Evolutionary conservation across 495 filamentous ascomycete species (phyloP).

Genomic region (Penicillium longicatenatum): DNA sequence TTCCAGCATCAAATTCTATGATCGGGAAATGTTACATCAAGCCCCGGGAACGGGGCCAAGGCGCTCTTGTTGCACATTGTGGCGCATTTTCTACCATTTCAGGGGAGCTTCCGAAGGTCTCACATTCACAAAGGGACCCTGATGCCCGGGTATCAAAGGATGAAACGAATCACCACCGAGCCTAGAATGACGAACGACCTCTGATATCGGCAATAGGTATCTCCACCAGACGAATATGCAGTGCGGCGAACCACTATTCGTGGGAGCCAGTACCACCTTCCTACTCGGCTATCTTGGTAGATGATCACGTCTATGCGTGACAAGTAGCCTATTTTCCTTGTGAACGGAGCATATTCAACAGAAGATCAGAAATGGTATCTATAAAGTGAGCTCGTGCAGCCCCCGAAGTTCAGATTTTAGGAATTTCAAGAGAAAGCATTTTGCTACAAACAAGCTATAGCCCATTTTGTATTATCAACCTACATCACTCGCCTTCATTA

Average conservation of each 20-base stretch:
- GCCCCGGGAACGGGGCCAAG: no score
- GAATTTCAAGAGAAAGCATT: not conserved
- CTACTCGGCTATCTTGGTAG: not conserved
- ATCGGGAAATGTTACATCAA: not conserved
- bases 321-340: not conserved
- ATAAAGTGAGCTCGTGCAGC: not conserved
- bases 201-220: not conserved
- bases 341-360: not conserved
- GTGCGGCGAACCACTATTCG: not conserved
- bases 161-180: not conserved
- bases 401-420: not conserved
- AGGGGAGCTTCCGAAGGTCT: not conserved
- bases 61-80: not conserved
- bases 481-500: slow-evolving; percentile 10
- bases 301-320: not conserved
- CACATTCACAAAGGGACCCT: not conserved
- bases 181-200: not conserved
- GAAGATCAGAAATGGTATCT: not conserved
- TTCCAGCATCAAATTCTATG: not conserved
- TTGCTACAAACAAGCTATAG: not conserved
- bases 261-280: not conserved
- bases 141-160: not conserved
- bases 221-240: not conserved
- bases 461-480: not conserved
- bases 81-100: no score